Percentiles rank a stretch among this genome's conserved stretches.
These are phyloP conservation scores for Centella asiatica DNA, from an alignment of 129 eudicot genomes.

Conservation along the genomic window DNA sequence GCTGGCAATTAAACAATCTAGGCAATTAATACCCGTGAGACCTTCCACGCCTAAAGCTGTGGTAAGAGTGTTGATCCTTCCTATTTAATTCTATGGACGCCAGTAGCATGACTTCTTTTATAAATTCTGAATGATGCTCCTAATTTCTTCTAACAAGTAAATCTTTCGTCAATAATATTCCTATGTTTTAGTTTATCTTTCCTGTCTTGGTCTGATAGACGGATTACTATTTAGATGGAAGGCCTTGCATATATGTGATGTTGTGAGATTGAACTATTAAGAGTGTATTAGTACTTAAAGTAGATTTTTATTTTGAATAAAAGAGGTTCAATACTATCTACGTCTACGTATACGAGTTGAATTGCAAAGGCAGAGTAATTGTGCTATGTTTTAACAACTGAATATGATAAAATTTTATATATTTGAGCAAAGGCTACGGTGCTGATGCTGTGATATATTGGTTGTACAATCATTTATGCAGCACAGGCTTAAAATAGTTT, in stretches of 20 bases:
- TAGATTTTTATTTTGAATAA: too few relatives aligned
- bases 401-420: background rate
- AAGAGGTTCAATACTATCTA: background rate
- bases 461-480: too few relatives aligned
- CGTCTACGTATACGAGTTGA: background rate
- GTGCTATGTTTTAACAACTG: background rate
- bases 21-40: conserved; percentile 80
- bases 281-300: too few relatives aligned
- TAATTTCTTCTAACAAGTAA: background rate
- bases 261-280: too few relatives aligned
- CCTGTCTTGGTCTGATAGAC: too few relatives aligned
- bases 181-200: too few relatives aligned
- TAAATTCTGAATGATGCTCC: background rate
- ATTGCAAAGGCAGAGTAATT: background rate
- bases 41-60: conserved; percentile 66
- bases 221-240: too few relatives aligned
- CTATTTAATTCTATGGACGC: background rate
- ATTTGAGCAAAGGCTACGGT: background rate
- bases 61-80: conserved; percentile 34
- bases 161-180: background rate
- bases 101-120: background rate
- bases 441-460: background rate
- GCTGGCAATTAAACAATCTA: conserved; percentile 72
- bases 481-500: too few relatives aligned
- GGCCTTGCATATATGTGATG: too few relatives aligned